phyloP scores from a whole-genome alignment of 2,329 filamentous ascomycete genomes.

The Didymella lethalis region DNA sequence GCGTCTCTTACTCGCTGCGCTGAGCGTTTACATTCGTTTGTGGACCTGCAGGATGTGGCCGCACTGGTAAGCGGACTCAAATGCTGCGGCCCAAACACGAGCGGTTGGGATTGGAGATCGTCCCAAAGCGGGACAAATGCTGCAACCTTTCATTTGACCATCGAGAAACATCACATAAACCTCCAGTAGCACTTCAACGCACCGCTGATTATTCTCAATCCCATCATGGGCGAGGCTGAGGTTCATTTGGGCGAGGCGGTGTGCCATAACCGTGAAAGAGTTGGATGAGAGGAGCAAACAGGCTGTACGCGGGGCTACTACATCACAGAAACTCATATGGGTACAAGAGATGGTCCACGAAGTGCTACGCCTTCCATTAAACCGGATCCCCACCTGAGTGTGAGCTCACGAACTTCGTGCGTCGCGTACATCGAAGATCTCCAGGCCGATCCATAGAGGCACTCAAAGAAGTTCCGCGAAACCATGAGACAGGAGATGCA shows the following conservation, averaged over 20 bases:
- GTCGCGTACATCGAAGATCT: not conserved
- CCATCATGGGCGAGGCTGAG: not conserved
- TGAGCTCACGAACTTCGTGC: not conserved
- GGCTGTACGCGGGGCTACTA: not conserved
- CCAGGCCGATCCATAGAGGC: not conserved
- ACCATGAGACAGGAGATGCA: not conserved
- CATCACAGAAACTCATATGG: not conserved
- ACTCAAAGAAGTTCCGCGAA: not conserved
- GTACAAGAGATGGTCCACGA: not conserved
- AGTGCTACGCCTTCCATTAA: not conserved
- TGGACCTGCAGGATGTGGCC: not conserved
- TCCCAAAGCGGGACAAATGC: constrained; percentile 17
- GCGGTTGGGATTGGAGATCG: constrained; percentile 5
- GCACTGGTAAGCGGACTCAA: not conserved
- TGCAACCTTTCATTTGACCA: constrained; percentile 2
- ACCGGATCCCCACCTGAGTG: not conserved
- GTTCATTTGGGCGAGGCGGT: too few relatives aligned
- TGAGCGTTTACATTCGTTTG: not conserved
- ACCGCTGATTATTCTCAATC: not conserved
- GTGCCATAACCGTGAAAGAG: constrained; percentile 1
- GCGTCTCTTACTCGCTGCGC: not conserved
- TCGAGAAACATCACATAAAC: not conserved
- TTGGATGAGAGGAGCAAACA: not conserved
- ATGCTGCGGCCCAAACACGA: constrained; percentile 6
- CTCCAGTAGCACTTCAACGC: not conserved